Percentiles rank a stretch among this genome's conserved stretches.
phyloP scores from a whole-genome alignment of 306 rosid genomes.

The Senna siamea region DNA sequence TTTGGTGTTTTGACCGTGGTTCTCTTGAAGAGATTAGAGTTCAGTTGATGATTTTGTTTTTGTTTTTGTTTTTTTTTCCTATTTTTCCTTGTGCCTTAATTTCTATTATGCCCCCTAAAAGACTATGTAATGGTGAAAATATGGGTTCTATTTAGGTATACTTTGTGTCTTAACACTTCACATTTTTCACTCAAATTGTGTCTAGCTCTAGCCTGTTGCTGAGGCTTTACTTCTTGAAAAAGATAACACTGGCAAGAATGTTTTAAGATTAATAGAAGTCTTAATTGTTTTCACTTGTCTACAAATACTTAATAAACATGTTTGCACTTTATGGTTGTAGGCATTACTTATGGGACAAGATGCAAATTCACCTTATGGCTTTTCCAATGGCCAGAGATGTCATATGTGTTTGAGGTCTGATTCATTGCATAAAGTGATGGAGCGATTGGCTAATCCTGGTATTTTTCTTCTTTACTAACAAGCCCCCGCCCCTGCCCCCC shows the following conservation, averaged over 20 bases:
- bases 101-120: background rate
- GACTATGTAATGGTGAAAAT: background rate
- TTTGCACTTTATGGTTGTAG: conserved; percentile 44
- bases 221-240: background rate
- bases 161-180: background rate
- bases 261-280: conserved; percentile 12
- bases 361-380: conserved; percentile 57
- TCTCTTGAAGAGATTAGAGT: background rate
- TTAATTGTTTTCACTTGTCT: conserved; percentile 23
- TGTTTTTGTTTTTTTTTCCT: background rate
- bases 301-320: conserved; percentile 27
- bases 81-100: background rate
- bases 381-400: conserved; percentile 64
- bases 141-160: background rate
- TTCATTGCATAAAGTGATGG: conserved; percentile 78
- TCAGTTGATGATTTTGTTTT: background rate
- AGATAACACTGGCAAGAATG: background rate
- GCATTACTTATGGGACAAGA: conserved; percentile 76
- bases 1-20: background rate
- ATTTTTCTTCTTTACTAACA: conserved; percentile 33
- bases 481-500: no score
- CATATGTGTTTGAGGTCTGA: conserved; percentile 90
- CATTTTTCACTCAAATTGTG: background rate
- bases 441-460: conserved; percentile 80
- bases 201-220: background rate